Base-by-base conservation (phyloP, 2,329 filamentous ascomycete species). In the Apiospora marii region DNA sequence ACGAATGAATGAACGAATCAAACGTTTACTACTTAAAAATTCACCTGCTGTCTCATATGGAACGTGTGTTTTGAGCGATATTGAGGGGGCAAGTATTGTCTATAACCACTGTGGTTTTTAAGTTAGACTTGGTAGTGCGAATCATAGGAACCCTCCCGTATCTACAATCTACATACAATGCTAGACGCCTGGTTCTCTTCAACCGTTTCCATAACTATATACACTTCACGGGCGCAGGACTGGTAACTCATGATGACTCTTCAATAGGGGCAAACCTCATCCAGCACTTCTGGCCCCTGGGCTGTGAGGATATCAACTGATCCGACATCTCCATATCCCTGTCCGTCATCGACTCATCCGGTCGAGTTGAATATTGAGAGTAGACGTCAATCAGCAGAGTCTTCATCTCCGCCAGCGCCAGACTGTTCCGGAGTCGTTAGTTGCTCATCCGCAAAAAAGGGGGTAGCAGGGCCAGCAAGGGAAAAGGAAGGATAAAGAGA, bases 381-480 rank as follows among this genome's bases (percentile, higher is more conserved):
- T 93, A 93, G 1, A 93, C 85, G 70, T 89, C 89, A n/a, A 85
- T 84, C 14, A 93, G 83, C 30, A 93, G 78, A 1, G 86, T 87
- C 81, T 92, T 93, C 91, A 93, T 93, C 80, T 93, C 91, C 22
- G 87, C 87, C 69, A 92, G 83, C 0, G 91, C 91, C 72, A 93
- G 85, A 75, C 87, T 89, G 72, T 70, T 19, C 13, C 10, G 12
- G 0, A 16, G 10, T 41, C 27, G 30, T 58, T 13, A 41, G 46
- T 19, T 37, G 24, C 24, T 7, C 14, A 34, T 16, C 13, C 16
- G 7, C 3, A 16, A 34, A 19, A 14, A 5, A 34, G 5, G 34
- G 24, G 24, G 43, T 12, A 5, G 22, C 2, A 16, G 6, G 3
- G 6, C 2, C 16, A 48, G 16, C 1, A 7, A 24, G n/a, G 3